Evolutionary conservation across 2,329 filamentous ascomycete species (phyloP).

Genomic region (Clarireedia monteithiana): DNA sequence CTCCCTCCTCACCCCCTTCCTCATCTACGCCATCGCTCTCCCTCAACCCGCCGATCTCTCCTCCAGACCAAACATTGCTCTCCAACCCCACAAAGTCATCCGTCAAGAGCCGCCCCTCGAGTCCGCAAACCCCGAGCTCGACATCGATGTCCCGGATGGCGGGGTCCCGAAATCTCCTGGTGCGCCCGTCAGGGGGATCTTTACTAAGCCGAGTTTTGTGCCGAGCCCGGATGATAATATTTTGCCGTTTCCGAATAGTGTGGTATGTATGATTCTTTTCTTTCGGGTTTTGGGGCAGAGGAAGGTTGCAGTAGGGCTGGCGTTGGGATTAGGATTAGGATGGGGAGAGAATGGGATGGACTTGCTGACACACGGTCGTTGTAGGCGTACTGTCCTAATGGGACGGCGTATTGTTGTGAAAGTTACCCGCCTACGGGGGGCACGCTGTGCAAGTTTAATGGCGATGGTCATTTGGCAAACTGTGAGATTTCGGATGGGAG

Average conservation of each 20-base stretch:
- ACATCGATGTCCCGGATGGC: not conserved
- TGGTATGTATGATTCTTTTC: not conserved
- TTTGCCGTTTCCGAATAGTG: not conserved
- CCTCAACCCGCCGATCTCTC: not conserved
- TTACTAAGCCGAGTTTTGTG: not conserved
- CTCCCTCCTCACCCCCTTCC: not conserved
- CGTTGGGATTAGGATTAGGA: too few species aligned
- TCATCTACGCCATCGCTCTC: not conserved
- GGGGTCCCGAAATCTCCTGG: not conserved
- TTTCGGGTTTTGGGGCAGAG: not conserved
- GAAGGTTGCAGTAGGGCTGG: too few species aligned
- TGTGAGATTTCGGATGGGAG: not conserved
- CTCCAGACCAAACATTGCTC: too few species aligned
- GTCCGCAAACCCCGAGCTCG: not conserved
- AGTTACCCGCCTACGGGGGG: not conserved
- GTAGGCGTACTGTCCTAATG: not conserved
- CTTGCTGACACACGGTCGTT: not conserved
- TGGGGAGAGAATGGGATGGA: too few species aligned
- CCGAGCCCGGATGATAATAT: not conserved
- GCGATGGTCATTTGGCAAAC: not conserved
- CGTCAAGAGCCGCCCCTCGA: not conserved
- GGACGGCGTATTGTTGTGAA: conserved; percentile 2
- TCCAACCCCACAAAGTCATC: not conserved
- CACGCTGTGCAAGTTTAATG: not conserved
- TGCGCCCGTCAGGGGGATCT: not conserved